Conservation (phyloP, 78 protist genomes). For the Pelomyxa schiedti region DNA sequence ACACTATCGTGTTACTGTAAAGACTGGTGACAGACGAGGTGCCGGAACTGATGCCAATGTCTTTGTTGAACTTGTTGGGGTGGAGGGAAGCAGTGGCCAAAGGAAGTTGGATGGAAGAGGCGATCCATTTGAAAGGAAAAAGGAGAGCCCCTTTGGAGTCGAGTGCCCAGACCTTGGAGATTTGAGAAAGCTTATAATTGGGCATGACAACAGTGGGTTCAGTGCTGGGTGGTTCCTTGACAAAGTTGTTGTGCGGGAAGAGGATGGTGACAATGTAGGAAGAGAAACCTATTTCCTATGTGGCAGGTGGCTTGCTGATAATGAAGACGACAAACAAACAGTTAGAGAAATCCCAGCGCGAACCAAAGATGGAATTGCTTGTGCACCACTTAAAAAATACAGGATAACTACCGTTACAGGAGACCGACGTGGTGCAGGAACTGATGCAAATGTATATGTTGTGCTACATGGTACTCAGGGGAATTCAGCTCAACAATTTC, state of each 20-base stretch:
- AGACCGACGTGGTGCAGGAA: background rate
- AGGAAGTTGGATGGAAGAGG: background rate
- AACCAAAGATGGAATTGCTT: background rate
- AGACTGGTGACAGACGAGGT: background rate
- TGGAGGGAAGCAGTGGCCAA: background rate
- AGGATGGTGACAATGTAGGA: background rate
- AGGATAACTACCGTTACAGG: background rate
- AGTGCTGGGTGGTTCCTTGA: constrained; percentile 14
- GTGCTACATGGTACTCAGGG: background rate
- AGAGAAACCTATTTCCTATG: background rate
- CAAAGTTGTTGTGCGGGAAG: background rate
- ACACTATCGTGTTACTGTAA: background rate
- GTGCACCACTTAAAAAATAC: background rate
- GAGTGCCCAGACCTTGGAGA: background rate
- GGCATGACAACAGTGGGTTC: constrained; percentile 1
- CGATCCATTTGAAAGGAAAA: background rate
- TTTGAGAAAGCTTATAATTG: background rate
- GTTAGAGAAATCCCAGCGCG: background rate
- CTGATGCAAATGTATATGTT: background rate
- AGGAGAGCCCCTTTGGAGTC: background rate
- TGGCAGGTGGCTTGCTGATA: background rate
- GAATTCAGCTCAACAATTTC: background rate
- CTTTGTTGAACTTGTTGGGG: background rate
- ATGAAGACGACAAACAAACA: background rate
- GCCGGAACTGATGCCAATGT: constrained; percentile 4